Evolutionary conservation across 2,329 filamentous ascomycete species (phyloP), one percentile per base, ranked within the genome.

Genomic region (Colletotrichum sp.): DNA sequence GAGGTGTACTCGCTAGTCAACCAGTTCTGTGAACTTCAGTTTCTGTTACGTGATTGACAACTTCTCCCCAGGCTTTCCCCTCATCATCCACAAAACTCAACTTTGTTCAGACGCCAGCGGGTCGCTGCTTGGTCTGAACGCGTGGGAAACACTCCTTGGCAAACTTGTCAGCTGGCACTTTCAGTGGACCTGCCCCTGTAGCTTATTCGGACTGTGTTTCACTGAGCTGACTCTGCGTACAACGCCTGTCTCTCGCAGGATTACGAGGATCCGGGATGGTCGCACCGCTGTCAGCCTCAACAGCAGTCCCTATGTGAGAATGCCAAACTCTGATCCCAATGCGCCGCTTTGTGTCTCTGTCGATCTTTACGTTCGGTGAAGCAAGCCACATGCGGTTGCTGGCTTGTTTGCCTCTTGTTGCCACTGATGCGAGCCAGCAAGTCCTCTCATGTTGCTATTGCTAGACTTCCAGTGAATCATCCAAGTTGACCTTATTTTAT

Each of bases 21-120:
- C 18, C 16, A 24, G 18, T 21, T 48, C 55, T 55, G 32, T 48
- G 21, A 32, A 52, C 21, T 24, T 68, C 43, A 13, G 43, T 75
- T 75, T 73, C 30, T 73, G 9, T 75, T 75, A 75, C 73, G 73
- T 69, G 68, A 75, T 66, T 60, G 68, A 60, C 65, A 65, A n/a
- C 24, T 59, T 48, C 48, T 60, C 70, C 73, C 73, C 73, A 48
- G 64, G 36, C 39, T 75, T 73, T 32, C 73, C 73, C 73, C 70
- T 68, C 70, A 24, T 32, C 70, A 73, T 69, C 73, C 73, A 75
- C 73, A 75, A 69, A 34, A 68, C 10, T 43, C 64, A 69, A 75
- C 70, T 69, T 30, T 69, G 64, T 73, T 75, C 73, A 60, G 64
- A 73, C 69, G 63, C 36, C 55, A 66, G 43, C 72, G 48, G 73